Evolutionary conservation across 2,329 filamentous ascomycete species (phyloP), one percentile per base, ranked within the genome.

Genomic region (Phialophora macrospora): DNA sequence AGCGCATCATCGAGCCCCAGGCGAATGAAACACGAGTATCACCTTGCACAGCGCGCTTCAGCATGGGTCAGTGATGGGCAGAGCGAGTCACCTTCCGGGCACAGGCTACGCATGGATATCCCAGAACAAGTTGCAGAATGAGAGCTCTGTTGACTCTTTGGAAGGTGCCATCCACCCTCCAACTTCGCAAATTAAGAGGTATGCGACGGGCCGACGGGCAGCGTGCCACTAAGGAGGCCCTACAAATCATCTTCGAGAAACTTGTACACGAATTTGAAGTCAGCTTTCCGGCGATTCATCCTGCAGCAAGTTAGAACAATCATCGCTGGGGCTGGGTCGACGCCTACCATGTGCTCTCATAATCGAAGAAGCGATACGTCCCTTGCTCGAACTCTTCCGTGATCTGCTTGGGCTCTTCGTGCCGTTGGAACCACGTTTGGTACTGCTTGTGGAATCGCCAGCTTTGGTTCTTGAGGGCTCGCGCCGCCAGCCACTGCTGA

Each of bases 371-470:
- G 58, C 95, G 89, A 82, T 99, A 99, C 26, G 95, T 99, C 69
- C 95, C 95, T 80, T 99, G 95, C 81, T 99, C 95, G 76, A 92
- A 98, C 80, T 99, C 95, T 79, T 99, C 95, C 0, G 95, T 98
- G 75, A 99, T 99, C 73, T 89, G 93, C 83, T 99, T 99, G 20
- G 95, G 95, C 81, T 99, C 95, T 76, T 99, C 95, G 72, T 99
- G 95, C 59, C 95, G 87, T 79, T 99, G 95, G 75, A 99, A 99
- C 95, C 95, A 99, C 1, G 95, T 99, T 79, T 97, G 95, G 76
- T 99, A 99, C 78, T 98, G 95, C 83, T 99, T 99, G 81, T 99
- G 95, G 78, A 99, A 99, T 63, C 95, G 87, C 95, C 95, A 99
- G 79, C 93, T 97, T 79, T 99, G 95, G 71, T 94, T 91, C 81